Base-by-base conservation (phyloP, 2,329 filamentous ascomycete species). In the Cytospora piceicola region DNA sequence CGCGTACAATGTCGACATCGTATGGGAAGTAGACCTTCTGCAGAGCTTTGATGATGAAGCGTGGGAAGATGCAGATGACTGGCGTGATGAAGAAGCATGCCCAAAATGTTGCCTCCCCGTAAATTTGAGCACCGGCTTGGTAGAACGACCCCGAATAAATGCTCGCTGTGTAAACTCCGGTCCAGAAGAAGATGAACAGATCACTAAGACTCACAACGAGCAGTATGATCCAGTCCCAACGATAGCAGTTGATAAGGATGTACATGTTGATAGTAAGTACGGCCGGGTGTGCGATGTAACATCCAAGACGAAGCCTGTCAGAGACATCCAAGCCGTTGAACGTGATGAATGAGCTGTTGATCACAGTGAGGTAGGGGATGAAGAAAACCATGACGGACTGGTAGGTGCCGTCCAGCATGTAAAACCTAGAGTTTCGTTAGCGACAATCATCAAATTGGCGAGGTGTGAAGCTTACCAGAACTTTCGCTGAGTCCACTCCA, bases 181-280 rank as follows among this genome's bases (percentile, higher is more conserved):
- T 97, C 93, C 95, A 98, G 80, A 96, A 90, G 83, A 93, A 99
- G 74, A 98, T 87, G 72, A 97, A 86, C 34, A 98, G 76, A 68
- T 91, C 90, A 78, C 93, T 97, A 76, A 98, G 85, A 29, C 79
- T 79, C 60, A 96, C 90, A 68, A 97, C 90, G 66, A 97, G 81
- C 27, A 94, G 78, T 79, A 96, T 96, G 73, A 99, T 83, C 94
- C 94, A 99, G 77, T 99, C 95, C 95, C 95, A 99, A 67, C 94
- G 88, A 77, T 97, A 98, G 0, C 92, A 96, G 79, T 99, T 99
- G 80, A 98, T 88, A 70, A 99, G 82, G 71, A 99, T 92, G 80
- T 98, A 99, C 66, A 90, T 81, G 77, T 99, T 99, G 82, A 97
- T 96, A 51, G 92, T 90, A 71, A 96, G 80, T 66, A 99, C 89